A percentile compares a stretch with the other conserved stretches of the same genome.
These are phyloP conservation scores for Crithidia brevicula DNA, from an alignment of 208 protist genomes.

Conservation along the genomic window DNA sequence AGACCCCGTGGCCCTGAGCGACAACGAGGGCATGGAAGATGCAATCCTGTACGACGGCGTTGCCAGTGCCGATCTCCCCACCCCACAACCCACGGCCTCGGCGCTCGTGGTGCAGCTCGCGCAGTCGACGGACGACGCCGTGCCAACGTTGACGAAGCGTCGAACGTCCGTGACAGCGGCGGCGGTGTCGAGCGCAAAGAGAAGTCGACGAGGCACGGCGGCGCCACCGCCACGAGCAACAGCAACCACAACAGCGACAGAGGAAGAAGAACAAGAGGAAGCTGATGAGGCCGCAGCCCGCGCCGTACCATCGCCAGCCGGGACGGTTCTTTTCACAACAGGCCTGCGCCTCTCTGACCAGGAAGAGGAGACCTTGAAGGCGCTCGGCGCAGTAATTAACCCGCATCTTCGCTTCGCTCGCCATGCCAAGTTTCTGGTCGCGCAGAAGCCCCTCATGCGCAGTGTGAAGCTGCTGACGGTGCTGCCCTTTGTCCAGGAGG, in stretches of 20 bases:
- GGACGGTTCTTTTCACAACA: conserved; percentile 66
- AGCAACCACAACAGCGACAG: neutral
- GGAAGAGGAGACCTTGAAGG: conserved; percentile 27
- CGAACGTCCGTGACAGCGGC: neutral
- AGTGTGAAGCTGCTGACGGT: conserved; percentile 83
- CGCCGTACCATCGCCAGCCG: neutral
- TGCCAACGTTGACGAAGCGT: neutral
- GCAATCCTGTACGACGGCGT: too few relatives aligned
- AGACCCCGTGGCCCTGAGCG: conserved; percentile 29
- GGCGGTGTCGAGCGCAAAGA: neutral
- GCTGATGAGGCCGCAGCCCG: neutral
- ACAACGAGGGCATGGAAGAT: conserved; percentile 1
- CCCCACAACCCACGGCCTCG: neutral
- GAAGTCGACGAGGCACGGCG: too few relatives aligned
- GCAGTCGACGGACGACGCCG: neutral
- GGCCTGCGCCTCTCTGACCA: conserved; percentile 46
- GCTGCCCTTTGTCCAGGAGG: conserved; percentile 48
- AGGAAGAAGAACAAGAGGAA: neutral
- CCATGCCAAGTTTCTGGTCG: conserved; percentile 49
- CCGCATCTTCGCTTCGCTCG: conserved; percentile 40
- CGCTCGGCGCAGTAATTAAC: conserved; percentile 59
- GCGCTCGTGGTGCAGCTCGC: neutral
- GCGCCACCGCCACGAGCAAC: neutral
- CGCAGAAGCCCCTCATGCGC: conserved; percentile 56
- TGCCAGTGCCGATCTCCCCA: too few relatives aligned